Evolutionary conservation across 2,329 filamentous ascomycete genomes (phyloP).

Genomic region (Fusarium nodosum): DNA sequence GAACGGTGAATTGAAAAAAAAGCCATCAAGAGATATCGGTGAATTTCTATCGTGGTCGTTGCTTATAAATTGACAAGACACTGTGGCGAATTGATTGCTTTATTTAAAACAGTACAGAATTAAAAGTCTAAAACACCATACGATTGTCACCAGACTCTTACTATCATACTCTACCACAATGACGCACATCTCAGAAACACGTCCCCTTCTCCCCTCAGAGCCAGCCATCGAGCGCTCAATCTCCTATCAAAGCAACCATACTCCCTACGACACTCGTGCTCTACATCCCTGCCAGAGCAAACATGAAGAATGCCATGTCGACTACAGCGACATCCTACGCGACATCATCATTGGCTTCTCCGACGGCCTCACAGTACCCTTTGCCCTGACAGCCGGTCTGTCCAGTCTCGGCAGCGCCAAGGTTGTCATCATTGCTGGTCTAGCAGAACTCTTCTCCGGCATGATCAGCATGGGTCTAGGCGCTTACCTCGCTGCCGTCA

Average conservation of each 20-base stretch:
- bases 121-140: constrained; percentile 1
- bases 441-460: constrained; percentile 81
- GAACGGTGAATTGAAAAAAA: not conserved
- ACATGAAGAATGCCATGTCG: constrained; percentile 49
- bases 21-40: constrained; percentile 3
- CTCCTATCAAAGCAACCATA: constrained; percentile 39
- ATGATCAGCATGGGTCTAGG: constrained; percentile 84
- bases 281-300: constrained; percentile 45
- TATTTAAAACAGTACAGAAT: not conserved
- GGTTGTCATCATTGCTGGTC: constrained; percentile 77
- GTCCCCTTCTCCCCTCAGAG: constrained; percentile 53
- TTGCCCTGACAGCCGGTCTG: constrained; percentile 81
- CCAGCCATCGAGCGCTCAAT: constrained; percentile 50
- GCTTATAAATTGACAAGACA: constrained; percentile 16
- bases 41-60: constrained; percentile 1
- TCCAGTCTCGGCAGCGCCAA: constrained; percentile 74
- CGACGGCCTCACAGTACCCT: constrained; percentile 84
- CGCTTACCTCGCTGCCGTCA: constrained; percentile 76
- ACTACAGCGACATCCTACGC: constrained; percentile 63
- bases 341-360: constrained; percentile 82
- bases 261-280: constrained; percentile 34
- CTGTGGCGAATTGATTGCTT: constrained; percentile 20
- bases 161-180: constrained; percentile 18
- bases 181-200: constrained; percentile 51
- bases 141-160: not conserved